Evolutionary conservation across 2,329 filamentous ascomycete species (phyloP).

Genomic region (Trichoderma oligosporum): DNA sequence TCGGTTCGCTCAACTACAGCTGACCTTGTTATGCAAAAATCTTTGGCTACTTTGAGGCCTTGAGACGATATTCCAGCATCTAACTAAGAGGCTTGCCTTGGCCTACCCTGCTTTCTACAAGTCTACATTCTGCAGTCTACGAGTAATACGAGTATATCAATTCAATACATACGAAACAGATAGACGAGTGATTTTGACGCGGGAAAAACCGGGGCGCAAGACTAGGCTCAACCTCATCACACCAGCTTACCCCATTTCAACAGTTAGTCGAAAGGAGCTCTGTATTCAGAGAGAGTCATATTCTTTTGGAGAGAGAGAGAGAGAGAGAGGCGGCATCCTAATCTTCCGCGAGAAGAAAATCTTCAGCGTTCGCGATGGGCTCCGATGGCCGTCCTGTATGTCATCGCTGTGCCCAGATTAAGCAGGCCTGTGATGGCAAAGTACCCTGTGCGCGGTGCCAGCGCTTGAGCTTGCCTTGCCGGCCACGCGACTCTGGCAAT

Average conservation of each 20-base stretch:
- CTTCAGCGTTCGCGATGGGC: slow-evolving; percentile 25
- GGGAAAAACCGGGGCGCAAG: slow-evolving; percentile 14
- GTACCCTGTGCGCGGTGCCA: slow-evolving; percentile 33
- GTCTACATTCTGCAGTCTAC: too few species aligned
- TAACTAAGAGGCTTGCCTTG: background rate
- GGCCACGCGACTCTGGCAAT: slow-evolving; percentile 26
- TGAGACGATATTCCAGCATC: background rate
- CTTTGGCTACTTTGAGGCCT: background rate
- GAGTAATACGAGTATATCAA: too few species aligned
- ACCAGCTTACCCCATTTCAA: too few species aligned
- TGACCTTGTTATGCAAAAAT: slow-evolving; percentile 7
- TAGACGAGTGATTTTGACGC: slow-evolving; percentile 11
- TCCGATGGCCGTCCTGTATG: slow-evolving; percentile 32
- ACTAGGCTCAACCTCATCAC: background rate
- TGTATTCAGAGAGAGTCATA: too few species aligned
- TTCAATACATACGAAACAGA: too few species aligned
- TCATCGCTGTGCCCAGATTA: slow-evolving; percentile 36
- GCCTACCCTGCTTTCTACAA: slow-evolving; percentile 4
- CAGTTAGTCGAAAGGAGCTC: too few species aligned
- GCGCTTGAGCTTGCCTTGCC: slow-evolving; percentile 33
- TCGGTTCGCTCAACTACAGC: background rate
- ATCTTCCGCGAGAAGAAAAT: too few species aligned
- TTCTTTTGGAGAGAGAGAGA: background rate
- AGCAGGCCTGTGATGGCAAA: slow-evolving; percentile 35
- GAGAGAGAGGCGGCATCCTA: background rate